Evolutionary conservation across 305 asterid species (phyloP), one percentile per base, ranked within the genome.

Genomic region (Striga hermonthica): DNA sequence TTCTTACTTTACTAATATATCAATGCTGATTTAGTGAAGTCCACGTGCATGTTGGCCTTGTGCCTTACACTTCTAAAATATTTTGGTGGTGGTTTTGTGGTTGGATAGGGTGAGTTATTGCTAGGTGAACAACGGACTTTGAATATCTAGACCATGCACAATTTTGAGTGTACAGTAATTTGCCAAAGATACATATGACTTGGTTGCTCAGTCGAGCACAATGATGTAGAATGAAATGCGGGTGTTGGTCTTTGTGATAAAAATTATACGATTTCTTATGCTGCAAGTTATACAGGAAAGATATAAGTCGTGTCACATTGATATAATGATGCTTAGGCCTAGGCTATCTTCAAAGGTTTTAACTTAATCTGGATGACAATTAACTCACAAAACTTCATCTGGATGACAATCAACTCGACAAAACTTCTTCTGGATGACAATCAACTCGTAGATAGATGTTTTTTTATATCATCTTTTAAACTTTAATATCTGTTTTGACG

Each of bases 401-500:
- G 58, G 48, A 47, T 43, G n/a, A 41, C n/a, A n/a, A n/a, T n/a
- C n/a, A n/a, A n/a, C n/a, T n/a, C n/a, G 16, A n/a, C n/a, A n/a
- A n/a, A n/a, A n/a, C n/a, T n/a, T n/a, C n/a, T n/a, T n/a, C n/a
- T n/a, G n/a, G n/a, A 44, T 4, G 36, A 45, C 35, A 50, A 36
- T 35, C 9, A 61, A 38, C 53, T 57, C 10, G 16, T 44, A 41
- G 13, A 3, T 58, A 35, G n/a, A n/a, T 38, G 61, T 14, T 60
- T 57, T 38, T 65, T 48, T 38, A 68, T 55, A 22, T 60, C 16
- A 65, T 67, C 57, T 71, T 68, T 36, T 57, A 3, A 68, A 60
- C 16, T 35, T 72, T 31, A 34, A 60, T 58, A 54, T 66, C 48
- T 69, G n/a, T 31, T 54, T 67, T 79, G 78, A 66, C 81, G 81